Conservation (phyloP, 2,329 filamentous ascomycete genomes). For the Blumeria graminis region DNA sequence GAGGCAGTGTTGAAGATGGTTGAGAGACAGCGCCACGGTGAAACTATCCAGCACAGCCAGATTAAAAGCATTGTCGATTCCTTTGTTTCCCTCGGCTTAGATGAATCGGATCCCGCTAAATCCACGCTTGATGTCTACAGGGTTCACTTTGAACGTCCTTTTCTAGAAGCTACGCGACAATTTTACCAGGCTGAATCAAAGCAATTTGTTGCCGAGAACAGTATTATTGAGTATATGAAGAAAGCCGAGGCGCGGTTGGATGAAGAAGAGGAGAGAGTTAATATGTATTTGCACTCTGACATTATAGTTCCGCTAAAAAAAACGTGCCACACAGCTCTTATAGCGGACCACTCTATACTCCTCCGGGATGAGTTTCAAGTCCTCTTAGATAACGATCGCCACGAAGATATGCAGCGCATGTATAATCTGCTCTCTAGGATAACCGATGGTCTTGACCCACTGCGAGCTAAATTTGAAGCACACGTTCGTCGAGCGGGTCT, state of each 20-base stretch:
- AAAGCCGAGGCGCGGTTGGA: conserved; percentile 77
- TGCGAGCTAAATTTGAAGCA: conserved; percentile 68
- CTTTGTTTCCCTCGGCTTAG: conserved; percentile 81
- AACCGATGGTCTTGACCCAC: conserved; percentile 70
- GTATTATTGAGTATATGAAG: conserved; percentile 98
- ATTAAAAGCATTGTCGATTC: conserved; percentile 96
- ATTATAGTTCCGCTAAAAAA: conserved; percentile 68
- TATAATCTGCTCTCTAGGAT: conserved; percentile 79
- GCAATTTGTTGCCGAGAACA: conserved; percentile 87
- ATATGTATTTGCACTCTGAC: conserved; percentile 74
- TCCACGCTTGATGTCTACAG: conserved; percentile 90
- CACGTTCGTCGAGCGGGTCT: conserved; percentile 82
- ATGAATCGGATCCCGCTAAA: conserved; percentile 80
- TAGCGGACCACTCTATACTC: conserved; percentile 66
- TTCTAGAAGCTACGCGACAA: conserved; percentile 56
- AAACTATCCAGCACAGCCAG: conserved; percentile 91
- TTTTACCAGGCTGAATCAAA: conserved; percentile 89
- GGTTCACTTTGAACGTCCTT: conserved; percentile 76
- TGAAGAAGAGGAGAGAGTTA: conserved; percentile 85
- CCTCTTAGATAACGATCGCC: conserved; percentile 76
- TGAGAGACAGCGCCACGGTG: conserved; percentile 88
- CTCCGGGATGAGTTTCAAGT: conserved; percentile 89
- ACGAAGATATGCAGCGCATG: conserved; percentile 91
- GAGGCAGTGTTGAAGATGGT: conserved; percentile 80
- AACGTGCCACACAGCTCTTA: conserved; percentile 69